phyloP scores from a whole-genome alignment of 2,329 filamentous ascomycete species.

The Trichoderma semiorbis region DNA sequence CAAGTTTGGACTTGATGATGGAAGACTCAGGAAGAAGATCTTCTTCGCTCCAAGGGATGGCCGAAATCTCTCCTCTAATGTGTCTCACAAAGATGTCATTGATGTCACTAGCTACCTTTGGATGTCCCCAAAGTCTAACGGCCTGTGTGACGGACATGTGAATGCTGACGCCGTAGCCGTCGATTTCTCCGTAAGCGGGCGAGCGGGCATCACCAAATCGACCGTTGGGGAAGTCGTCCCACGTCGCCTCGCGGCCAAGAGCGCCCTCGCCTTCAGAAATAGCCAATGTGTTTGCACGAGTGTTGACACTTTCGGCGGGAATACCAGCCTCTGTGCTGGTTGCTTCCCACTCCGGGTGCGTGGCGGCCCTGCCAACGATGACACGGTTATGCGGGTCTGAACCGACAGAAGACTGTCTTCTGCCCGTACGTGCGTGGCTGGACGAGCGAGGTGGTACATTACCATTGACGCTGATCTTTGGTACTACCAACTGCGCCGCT shows the following conservation, averaged over 20 bases:
- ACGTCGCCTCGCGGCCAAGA: conserved; percentile 89
- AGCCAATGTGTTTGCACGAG: conserved; percentile 78
- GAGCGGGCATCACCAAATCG: conserved; percentile 92
- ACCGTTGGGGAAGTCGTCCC: conserved; percentile 98
- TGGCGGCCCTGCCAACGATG: conserved; percentile 65
- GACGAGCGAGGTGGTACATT: conserved; percentile 30
- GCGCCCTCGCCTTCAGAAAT: conserved; percentile 92
- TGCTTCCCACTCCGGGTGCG: conserved; percentile 64
- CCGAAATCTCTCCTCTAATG: conserved; percentile 71
- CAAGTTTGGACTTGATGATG: conserved; percentile 71
- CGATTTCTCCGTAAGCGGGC: conserved; percentile 92
- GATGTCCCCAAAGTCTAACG: conserved; percentile 79
- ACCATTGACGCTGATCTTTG: conserved; percentile 48
- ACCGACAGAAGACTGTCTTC: conserved; percentile 73
- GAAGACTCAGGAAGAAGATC: conserved; percentile 79
- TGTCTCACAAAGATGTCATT: conserved; percentile 77
- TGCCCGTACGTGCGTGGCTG: conserved; percentile 40
- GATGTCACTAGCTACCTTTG: conserved; percentile 67
- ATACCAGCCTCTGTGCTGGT: conserved; percentile 73
- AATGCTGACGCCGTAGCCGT: conserved; percentile 95
- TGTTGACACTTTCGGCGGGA: conserved; percentile 70
- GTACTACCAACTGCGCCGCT: conserved; percentile 22
- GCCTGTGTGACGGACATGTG: conserved; percentile 87
- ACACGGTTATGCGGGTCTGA: conserved; percentile 85
- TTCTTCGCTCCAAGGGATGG: conserved; percentile 93